Conservation (phyloP, 352 stramenopile species). For the Globisporangium irregulare region DNA sequence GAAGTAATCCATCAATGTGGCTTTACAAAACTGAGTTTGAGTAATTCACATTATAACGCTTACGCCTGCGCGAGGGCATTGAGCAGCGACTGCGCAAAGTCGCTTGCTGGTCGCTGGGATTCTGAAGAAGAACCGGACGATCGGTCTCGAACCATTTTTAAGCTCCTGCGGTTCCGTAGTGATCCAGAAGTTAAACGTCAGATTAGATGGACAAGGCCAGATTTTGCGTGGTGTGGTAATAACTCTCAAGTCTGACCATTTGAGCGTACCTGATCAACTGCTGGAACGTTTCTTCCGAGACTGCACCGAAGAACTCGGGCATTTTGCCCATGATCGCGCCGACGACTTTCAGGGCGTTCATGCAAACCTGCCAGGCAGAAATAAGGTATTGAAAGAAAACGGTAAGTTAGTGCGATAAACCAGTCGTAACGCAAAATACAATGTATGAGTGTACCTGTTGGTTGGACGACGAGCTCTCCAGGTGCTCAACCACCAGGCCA, state of each 20-base stretch:
- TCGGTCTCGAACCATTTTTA: conserved; percentile 33
- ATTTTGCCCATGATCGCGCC: conserved; percentile 54
- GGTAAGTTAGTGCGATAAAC: neutral
- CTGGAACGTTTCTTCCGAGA: conserved; percentile 23
- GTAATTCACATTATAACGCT: neutral
- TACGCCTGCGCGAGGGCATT: conserved; percentile 19
- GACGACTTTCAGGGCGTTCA: conserved; percentile 59
- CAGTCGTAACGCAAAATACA: neutral
- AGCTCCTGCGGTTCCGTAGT: conserved; percentile 21
- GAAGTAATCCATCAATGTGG: neutral
- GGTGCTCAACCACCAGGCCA: conserved; percentile 3
- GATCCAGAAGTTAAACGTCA: neutral
- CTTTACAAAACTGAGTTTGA: neutral
- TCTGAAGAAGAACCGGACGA: neutral
- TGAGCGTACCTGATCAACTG: conserved; percentile 30
- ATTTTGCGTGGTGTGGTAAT: neutral
- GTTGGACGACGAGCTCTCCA: conserved; percentile 10
- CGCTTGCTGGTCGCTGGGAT: conserved; percentile 24
- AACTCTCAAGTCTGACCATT: too few species aligned
- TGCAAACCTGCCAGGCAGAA: conserved; percentile 25
- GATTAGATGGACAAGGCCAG: neutral
- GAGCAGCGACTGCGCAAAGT: conserved; percentile 55
- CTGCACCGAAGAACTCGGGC: conserved; percentile 29
- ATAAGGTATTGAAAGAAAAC: neutral
- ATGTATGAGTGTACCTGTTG: conserved; percentile 15